phyloP scores from a whole-genome alignment of 108 stramenopile genomes.

The Nitzschia sp. region DNA sequence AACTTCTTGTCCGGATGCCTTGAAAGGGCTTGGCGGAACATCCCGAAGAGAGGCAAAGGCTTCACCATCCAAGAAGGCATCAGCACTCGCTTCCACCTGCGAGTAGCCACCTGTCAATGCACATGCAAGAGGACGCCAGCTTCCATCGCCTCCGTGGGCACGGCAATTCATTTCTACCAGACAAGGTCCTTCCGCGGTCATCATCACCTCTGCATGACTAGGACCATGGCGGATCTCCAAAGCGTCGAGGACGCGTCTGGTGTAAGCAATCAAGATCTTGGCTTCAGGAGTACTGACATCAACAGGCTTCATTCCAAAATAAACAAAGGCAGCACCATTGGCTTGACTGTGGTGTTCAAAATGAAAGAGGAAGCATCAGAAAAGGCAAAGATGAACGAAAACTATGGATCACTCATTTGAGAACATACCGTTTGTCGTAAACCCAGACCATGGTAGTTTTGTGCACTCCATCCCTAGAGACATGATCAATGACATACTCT shows the following conservation, averaged over 20 bases:
- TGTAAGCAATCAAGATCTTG: constrained; percentile 77
- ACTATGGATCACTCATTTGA: too few species aligned
- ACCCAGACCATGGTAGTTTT: constrained; percentile 91
- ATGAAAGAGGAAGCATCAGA: neutral
- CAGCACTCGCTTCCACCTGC: constrained; percentile 76
- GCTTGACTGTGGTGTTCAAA: constrained; percentile 32
- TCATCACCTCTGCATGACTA: constrained; percentile 80
- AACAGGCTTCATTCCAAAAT: constrained; percentile 69
- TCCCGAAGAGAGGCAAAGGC: constrained; percentile 59
- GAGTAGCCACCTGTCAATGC: constrained; percentile 77
- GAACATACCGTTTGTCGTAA: constrained; percentile 79
- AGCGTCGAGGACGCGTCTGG: constrained; percentile 69
- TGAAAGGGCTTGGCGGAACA: constrained; percentile 63
- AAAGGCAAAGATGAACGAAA: neutral
- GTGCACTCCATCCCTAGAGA: constrained; percentile 83
- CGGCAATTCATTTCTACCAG: constrained; percentile 84
- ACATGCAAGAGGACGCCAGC: constrained; percentile 77
- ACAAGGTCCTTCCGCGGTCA: constrained; percentile 80
- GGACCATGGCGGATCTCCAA: constrained; percentile 68
- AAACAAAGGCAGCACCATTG: constrained; percentile 83
- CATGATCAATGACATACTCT: constrained; percentile 91
- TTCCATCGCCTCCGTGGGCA: constrained; percentile 95
- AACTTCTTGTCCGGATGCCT: constrained; percentile 68
- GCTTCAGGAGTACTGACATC: constrained; percentile 60
- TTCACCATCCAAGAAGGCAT: constrained; percentile 75